These are phyloP conservation scores for Diospyros kaki DNA, from an alignment of 148 eudicot species.

Conservation along the genomic window DNA sequence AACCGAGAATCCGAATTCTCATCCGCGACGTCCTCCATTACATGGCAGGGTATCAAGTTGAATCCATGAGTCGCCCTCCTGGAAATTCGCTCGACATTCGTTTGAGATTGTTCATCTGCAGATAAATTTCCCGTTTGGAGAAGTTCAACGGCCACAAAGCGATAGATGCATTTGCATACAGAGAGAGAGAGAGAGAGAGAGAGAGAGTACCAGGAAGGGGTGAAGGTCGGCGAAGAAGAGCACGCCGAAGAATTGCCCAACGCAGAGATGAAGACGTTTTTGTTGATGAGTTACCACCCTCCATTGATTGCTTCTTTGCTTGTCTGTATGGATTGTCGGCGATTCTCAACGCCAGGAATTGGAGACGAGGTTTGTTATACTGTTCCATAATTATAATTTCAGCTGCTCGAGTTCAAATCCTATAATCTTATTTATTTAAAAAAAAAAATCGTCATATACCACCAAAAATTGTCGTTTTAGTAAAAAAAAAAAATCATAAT, in stretches of 20 bases:
- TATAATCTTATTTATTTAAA: no score
- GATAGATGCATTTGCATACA: background rate
- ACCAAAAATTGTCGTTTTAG: no score
- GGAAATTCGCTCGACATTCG: conserved; percentile 37
- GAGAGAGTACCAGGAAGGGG: conserved; percentile 19
- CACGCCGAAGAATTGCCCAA: conserved; percentile 66
- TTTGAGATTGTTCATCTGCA: conserved; percentile 38
- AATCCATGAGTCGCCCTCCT: conserved; percentile 57
- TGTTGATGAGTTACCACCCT: background rate
- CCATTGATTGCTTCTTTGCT: background rate
- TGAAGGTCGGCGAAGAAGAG: conserved; percentile 40
- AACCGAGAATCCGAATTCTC: conserved; percentile 17
- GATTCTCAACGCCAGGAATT: no score
- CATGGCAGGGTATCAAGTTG: conserved; percentile 52
- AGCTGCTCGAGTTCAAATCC: no score
- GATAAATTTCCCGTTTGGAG: background rate
- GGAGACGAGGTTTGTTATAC: no score
- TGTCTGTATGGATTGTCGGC: no score
- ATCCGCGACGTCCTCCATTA: conserved; percentile 9
- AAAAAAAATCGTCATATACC: no score
- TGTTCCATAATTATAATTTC: no score
- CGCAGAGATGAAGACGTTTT: conserved; percentile 41
- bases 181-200: background rate
- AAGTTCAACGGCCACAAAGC: background rate
- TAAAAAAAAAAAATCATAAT: no score